Evolutionary conservation across 352 stramenopile genomes (phyloP).

Genomic region (Elongisporangium senticosum): DNA sequence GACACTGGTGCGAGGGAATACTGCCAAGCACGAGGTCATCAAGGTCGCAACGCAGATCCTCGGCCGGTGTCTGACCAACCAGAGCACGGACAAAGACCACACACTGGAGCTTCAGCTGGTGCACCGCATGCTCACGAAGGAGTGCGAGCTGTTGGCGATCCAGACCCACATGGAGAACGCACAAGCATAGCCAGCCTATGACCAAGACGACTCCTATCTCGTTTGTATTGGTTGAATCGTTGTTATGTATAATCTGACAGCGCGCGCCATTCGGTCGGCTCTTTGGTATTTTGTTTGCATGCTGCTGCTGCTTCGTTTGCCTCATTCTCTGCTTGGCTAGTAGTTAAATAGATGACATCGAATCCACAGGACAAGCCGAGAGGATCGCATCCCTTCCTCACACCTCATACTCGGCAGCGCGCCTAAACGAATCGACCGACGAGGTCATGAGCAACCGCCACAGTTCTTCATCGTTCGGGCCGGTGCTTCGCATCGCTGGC

Average conservation of each 20-base stretch:
- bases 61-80: conserved; percentile 7
- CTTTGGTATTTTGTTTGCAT: background rate
- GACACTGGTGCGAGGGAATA: conserved; percentile 1
- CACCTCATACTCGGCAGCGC: conserved; percentile 28
- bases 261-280: no score
- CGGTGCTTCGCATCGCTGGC: conserved; percentile 2
- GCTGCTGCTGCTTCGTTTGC: no score
- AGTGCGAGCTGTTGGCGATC: conserved; percentile 20
- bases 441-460: conserved; percentile 78
- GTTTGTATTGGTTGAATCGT: no score
- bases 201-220: no score
- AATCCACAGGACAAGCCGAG: background rate
- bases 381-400: conserved; percentile 3
- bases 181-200: no score
- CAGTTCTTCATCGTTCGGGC: conserved; percentile 46
- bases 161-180: conserved; percentile 5
- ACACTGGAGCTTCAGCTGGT: conserved; percentile 20
- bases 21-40: conserved; percentile 19
- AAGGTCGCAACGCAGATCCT: conserved; percentile 20
- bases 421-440: conserved; percentile 45
- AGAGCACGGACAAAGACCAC: conserved; percentile 2
- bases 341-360: conserved; percentile 2
- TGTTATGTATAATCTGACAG: no score
- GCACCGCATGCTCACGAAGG: conserved; percentile 29
- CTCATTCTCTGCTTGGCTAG: background rate